A percentile compares a stretch with the other conserved stretches of the same genome.
Conservation (phyloP, 305 asterid species). For the Caryopteris hybrid region DNA sequence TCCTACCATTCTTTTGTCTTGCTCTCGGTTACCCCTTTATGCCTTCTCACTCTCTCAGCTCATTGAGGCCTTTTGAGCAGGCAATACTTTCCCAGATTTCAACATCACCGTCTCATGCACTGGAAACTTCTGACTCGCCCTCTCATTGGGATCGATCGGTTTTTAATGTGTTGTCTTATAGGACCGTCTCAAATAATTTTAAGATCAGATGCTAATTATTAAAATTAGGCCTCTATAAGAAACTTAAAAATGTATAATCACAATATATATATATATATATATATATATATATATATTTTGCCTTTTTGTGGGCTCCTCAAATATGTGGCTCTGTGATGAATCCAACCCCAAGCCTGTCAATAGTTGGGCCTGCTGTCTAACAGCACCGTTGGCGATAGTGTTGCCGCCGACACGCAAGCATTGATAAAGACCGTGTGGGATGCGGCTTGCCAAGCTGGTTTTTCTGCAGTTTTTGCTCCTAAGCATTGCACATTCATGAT, state of each 20-base stretch:
- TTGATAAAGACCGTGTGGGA: constrained; percentile 83
- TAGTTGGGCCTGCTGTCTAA: too few relatives aligned
- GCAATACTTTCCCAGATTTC: constrained; percentile 47
- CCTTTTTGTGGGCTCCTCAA: too few relatives aligned
- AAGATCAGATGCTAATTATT: too few relatives aligned
- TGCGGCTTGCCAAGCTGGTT: constrained; percentile 53
- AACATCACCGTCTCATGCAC: constrained; percentile 39
- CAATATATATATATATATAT: too few relatives aligned
- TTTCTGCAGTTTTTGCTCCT: constrained; percentile 42
- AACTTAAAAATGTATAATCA: too few relatives aligned
- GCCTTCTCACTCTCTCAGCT: constrained; percentile 16
- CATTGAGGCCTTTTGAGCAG: constrained; percentile 31
- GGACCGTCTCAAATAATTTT: too few relatives aligned
- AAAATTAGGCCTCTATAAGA: too few relatives aligned
- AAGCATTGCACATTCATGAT: constrained; percentile 45
- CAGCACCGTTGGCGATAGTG: constrained; percentile 69
- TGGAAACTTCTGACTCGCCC: constrained; percentile 13
- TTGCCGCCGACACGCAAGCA: constrained; percentile 57
- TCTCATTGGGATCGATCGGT: too few relatives aligned
- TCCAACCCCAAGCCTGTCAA: too few relatives aligned
- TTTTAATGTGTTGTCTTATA: constrained; percentile 53
- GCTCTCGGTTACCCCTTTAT: constrained; percentile 24
- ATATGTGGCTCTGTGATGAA: too few relatives aligned
- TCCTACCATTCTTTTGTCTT: constrained; percentile 10
- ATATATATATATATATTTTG: too few relatives aligned